A percentile compares a stretch with the other conserved stretches of the same genome.
Evolutionary conservation across 495 filamentous ascomycete species (phyloP).

Genomic region (Lentithecium fluviatile): DNA sequence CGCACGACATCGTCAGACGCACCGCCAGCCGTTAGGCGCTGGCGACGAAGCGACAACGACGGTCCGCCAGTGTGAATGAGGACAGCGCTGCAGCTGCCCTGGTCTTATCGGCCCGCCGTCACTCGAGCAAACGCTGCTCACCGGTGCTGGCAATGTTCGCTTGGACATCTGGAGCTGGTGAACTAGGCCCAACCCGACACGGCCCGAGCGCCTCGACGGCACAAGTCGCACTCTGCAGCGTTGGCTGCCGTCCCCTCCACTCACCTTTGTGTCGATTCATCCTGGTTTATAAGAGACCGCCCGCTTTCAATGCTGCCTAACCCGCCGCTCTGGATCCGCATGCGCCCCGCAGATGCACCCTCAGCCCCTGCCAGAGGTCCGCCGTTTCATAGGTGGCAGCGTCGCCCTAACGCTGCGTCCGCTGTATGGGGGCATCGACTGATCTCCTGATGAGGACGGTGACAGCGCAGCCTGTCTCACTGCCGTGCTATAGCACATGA

Average conservation of each 20-base stretch:
- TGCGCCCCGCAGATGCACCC: conserved; percentile 10
- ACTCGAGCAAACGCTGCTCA: too few relatives aligned
- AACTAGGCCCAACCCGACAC: neutral
- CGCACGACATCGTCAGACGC: neutral
- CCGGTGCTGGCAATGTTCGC: too few relatives aligned
- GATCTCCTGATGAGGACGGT: conserved; percentile 9
- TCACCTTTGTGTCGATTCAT: neutral
- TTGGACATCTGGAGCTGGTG: too few relatives aligned
- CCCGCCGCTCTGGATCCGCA: conserved; percentile 13
- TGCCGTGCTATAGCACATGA: conserved; percentile 25
- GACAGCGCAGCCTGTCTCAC: conserved; percentile 18
- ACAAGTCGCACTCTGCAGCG: neutral
- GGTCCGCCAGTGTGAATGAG: too few relatives aligned
- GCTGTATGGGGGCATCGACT: neutral
- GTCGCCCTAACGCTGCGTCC: neutral
- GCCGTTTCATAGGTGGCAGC: conserved; percentile 8
- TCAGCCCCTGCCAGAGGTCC: neutral
- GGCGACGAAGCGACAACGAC: too few relatives aligned
- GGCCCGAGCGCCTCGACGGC: conserved; percentile 14
- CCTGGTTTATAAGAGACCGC: neutral
- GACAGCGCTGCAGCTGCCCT: too few relatives aligned
- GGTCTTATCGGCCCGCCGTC: too few relatives aligned
- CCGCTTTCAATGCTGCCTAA: conserved; percentile 22
- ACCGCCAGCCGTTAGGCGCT: neutral
- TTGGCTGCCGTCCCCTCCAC: neutral